Percentiles rank a stretch among this genome's conserved stretches.
These are phyloP conservation scores for Suhomyces pyralidae DNA, from an alignment of 805 yeast species.

Conservation along the genomic window DNA sequence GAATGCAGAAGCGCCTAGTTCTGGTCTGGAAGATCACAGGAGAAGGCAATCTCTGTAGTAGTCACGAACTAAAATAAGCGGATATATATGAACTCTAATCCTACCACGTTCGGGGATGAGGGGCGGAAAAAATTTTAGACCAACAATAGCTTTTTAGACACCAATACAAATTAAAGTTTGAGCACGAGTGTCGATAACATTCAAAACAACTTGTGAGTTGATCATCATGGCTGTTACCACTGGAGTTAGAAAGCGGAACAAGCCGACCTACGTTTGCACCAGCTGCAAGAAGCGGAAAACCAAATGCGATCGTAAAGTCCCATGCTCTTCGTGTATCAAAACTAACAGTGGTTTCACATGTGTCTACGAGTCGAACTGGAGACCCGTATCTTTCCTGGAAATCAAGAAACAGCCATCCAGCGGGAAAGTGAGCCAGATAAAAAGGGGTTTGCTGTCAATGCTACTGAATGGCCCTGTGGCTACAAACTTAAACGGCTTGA, in stretches of 20 bases:
- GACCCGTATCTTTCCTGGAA: conserved; percentile 1
- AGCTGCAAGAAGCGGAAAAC: conserved; percentile 32
- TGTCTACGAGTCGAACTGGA: conserved; percentile 18
- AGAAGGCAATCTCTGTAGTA: background rate
- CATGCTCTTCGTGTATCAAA: conserved; percentile 26
- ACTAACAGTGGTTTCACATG: conserved; percentile 17
- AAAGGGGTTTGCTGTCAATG: background rate
- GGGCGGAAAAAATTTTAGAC: background rate
- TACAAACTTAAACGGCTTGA: background rate
- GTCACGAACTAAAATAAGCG: background rate
- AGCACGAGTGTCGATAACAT: background rate
- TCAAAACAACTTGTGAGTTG: background rate
- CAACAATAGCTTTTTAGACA: background rate
- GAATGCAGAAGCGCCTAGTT: background rate
- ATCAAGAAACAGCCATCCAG: background rate
- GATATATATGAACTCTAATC: background rate
- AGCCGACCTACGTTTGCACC: conserved; percentile 27
- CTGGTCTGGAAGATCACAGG: background rate
- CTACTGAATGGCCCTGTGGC: background rate
- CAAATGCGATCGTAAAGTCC: conserved; percentile 28
- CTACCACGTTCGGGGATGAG: background rate
- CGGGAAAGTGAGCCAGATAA: background rate
- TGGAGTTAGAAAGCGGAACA: conserved; percentile 14
- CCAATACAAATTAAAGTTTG: background rate
- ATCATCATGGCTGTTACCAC: background rate